Evolutionary conservation across 2,329 filamentous ascomycete genomes (phyloP).

Genomic region (Rutstroemia sp.): DNA sequence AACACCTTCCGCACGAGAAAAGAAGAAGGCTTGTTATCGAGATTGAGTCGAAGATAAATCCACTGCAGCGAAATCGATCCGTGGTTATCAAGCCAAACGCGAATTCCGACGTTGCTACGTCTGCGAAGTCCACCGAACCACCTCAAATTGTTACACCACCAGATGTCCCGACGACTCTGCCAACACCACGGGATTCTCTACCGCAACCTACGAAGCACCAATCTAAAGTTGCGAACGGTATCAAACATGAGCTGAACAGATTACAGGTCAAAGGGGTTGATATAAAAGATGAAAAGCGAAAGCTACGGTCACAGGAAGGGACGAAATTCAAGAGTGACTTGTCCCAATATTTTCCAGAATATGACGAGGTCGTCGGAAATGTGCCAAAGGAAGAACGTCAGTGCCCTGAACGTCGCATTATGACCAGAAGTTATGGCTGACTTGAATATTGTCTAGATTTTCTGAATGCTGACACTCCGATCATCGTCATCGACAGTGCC

Average conservation of each 20-base stretch:
- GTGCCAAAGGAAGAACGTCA: conserved; percentile 67
- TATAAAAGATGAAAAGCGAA: conserved; percentile 56
- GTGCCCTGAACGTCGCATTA: conserved; percentile 26
- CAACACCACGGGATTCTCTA: conserved; percentile 11
- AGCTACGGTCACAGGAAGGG: conserved; percentile 79
- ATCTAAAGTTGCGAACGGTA: conserved; percentile 53
- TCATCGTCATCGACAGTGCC: conserved; percentile 58
- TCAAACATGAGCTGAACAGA: conserved; percentile 52
- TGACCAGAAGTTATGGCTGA: conserved; percentile 15
- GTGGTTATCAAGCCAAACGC: conserved; percentile 20
- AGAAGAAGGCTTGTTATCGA: conserved; percentile 46
- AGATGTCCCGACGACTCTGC: conserved; percentile 13
- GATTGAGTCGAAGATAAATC: conserved; percentile 34
- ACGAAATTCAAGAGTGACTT: conserved; percentile 86
- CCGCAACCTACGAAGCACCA: conserved; percentile 40
- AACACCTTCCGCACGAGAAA: conserved; percentile 39
- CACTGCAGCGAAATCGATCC: conserved; percentile 15
- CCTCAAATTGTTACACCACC: conserved; percentile 9
- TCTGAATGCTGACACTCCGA: conserved; percentile 63
- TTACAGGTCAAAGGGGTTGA: conserved; percentile 39
- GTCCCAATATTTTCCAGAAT: conserved; percentile 84
- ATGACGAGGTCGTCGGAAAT: conserved; percentile 88
- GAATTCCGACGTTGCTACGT: conserved; percentile 20
- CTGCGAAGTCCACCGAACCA: conserved; percentile 12
- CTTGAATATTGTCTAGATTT: conserved; percentile 47